These are phyloP conservation scores for Pistacia integerrima DNA, from an alignment of 345 rosid genomes.

Conservation along the genomic window DNA sequence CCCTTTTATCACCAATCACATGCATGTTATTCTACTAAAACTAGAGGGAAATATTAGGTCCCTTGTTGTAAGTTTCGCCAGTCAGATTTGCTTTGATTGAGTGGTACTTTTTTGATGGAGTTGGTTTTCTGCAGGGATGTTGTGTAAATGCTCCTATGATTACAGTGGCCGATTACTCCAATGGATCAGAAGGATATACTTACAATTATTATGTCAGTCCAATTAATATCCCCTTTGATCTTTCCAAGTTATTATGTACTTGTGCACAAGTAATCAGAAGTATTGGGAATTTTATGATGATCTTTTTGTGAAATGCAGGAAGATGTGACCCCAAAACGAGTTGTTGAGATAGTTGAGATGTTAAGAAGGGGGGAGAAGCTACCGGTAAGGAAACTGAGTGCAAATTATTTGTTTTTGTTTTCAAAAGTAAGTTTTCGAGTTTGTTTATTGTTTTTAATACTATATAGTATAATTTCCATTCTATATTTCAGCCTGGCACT, in stretches of 20 bases:
- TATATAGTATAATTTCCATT: conserved; percentile 4
- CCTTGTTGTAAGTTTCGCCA: not conserved
- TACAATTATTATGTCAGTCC: conserved; percentile 87
- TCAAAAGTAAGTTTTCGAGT: not conserved
- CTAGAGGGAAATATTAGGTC: not conserved
- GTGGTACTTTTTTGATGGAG: conserved; percentile 12
- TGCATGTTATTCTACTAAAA: not conserved
- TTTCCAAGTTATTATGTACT: conserved; percentile 8
- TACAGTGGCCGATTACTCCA: conserved; percentile 92
- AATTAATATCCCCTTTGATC: conserved; percentile 2
- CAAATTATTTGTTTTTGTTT: not conserved
- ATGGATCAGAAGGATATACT: conserved; percentile 92
- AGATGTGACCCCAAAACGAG: conserved; percentile 86
- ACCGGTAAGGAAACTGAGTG: conserved; percentile 55
- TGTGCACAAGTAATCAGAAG: not conserved
- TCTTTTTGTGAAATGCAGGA: conserved; percentile 63
- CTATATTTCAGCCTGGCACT: conserved; percentile 70
- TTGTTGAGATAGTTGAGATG: conserved; percentile 86
- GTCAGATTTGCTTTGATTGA: conserved; percentile 8
- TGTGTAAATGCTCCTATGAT: conserved; percentile 99
- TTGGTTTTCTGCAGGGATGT: conserved; percentile 70
- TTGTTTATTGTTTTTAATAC: not conserved
- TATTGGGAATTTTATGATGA: conserved; percentile 10
- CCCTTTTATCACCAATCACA: not conserved
- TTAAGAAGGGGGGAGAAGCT: conserved; percentile 89